Conservation (phyloP, 2,329 filamentous ascomycete species). For the Xylariales sp. region DNA sequence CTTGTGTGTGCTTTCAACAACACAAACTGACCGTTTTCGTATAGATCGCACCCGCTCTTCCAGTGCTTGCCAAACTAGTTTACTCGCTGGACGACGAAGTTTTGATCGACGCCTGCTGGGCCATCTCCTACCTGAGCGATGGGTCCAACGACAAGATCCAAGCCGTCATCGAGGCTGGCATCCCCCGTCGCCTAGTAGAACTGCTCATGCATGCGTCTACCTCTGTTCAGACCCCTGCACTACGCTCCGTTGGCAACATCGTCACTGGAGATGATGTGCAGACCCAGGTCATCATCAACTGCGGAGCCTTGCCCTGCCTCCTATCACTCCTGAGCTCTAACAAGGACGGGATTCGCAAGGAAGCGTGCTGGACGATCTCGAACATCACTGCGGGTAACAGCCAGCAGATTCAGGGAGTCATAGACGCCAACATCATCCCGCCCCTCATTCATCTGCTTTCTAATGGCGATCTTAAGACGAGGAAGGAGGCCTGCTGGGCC, state of each 20-base stretch:
- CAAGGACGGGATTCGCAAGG: conserved; percentile 98
- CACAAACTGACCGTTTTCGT: conserved; percentile 6
- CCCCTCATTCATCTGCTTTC: conserved; percentile 93
- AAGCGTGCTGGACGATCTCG: conserved; percentile 99
- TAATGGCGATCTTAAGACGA: conserved; percentile 97
- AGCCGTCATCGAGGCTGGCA: conserved; percentile 96
- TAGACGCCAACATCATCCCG: conserved; percentile 95
- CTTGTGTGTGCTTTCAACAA: too few relatives aligned
- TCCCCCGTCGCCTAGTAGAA: conserved; percentile 92
- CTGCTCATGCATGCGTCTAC: conserved; percentile 97
- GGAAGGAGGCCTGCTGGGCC: conserved; percentile 99
- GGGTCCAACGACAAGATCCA: conserved; percentile 99
- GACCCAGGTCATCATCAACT: conserved; percentile 99
- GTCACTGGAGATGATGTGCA: conserved; percentile 98
- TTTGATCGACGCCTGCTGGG: conserved; percentile 98
- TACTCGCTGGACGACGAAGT: conserved; percentile 99
- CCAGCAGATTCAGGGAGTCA: conserved; percentile 91
- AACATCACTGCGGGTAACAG: conserved; percentile 99
- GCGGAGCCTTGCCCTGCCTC: conserved; percentile 86
- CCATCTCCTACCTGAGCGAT: conserved; percentile 96
- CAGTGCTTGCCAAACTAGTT: conserved; percentile 92
- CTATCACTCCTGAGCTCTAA: conserved; percentile 90
- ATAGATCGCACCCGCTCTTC: conserved; percentile 89
- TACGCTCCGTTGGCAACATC: conserved; percentile 97
- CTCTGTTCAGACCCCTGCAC: conserved; percentile 93